Conservation (phyloP, 768 basidiomycete genomes). For the Serendipita sp. region DNA sequence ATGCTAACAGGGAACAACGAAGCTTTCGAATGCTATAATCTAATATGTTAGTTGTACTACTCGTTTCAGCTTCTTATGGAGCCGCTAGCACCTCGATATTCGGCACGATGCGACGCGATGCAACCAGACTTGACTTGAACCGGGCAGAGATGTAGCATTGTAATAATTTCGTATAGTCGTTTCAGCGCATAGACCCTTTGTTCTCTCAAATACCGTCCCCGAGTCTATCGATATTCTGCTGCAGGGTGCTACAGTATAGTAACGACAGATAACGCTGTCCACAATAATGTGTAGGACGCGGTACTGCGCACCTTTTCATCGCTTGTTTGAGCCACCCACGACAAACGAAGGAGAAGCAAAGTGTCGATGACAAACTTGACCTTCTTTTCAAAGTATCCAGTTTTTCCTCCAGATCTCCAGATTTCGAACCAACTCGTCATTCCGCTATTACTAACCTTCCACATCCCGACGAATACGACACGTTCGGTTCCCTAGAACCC, state of each 20-base stretch:
- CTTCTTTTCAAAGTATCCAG: neutral
- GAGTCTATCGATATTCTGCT: neutral
- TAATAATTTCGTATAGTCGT: no score
- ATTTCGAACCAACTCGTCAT: neutral
- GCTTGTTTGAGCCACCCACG: conserved; percentile 1
- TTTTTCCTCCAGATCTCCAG: neutral
- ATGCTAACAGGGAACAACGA: no score
- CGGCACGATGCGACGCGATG: no score
- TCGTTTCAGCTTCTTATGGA: no score
- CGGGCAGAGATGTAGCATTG: no score
- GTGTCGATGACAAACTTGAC: neutral
- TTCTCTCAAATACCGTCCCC: neutral
- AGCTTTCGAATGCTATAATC: no score
- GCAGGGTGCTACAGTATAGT: neutral
- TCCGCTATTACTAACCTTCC: neutral
- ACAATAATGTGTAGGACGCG: neutral
- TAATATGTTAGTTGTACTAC: no score
- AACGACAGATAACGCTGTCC: neutral
- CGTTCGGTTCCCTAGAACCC: conserved; percentile 3
- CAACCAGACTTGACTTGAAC: no score
- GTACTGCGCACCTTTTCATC: neutral
- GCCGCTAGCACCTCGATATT: no score
- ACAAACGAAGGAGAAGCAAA: neutral
- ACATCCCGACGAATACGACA: conserved; percentile 13
- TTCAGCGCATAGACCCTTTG: no score